These are phyloP conservation scores for Byssothecium circinans DNA, from an alignment of 2,329 filamentous ascomycete species.

Conservation along the genomic window DNA sequence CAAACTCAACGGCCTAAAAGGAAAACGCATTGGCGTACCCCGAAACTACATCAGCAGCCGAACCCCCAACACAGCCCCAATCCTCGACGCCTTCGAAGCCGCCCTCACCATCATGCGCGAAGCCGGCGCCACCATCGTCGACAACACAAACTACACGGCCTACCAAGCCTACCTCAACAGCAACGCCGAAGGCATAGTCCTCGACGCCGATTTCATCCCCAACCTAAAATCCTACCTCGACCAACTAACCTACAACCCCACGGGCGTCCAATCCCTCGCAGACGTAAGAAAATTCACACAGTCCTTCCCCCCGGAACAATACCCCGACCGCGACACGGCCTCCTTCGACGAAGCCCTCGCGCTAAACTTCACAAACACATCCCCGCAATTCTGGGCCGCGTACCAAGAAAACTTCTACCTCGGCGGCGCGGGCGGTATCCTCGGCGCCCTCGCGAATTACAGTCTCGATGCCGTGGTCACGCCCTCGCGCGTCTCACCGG, in stretches of 20 bases:
- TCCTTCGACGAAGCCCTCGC: constrained; percentile 59
- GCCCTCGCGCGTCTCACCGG: constrained; percentile 54
- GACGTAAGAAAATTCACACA: constrained; percentile 61
- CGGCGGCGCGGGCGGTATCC: constrained; percentile 62
- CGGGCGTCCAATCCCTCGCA: constrained; percentile 54
- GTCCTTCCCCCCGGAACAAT: constrained; percentile 57
- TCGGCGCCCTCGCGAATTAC: constrained; percentile 60
- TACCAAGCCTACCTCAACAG: constrained; percentile 50
- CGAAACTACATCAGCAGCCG: constrained; percentile 57
- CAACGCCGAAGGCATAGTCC: constrained; percentile 48
- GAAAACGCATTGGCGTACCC: constrained; percentile 66
- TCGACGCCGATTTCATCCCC: constrained; percentile 61
- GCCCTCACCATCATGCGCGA: constrained; percentile 56
- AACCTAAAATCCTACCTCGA: constrained; percentile 61
- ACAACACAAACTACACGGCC: constrained; percentile 61
- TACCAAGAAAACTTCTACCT: constrained; percentile 58
- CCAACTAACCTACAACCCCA: constrained; percentile 60
- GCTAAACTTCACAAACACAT: constrained; percentile 59
- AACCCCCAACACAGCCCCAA: constrained; percentile 34
- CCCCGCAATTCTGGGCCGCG: constrained; percentile 58
- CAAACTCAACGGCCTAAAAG: constrained; percentile 54
- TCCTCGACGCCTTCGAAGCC: constrained; percentile 58
- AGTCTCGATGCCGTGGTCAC: constrained; percentile 64
- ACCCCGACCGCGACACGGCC: constrained; percentile 61
- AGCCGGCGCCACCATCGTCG: constrained; percentile 63